These are phyloP conservation scores for Sphagnum magellanicum DNA, from an alignment of 228 moss, liverwort and hornwort genomes.

Conservation along the genomic window DNA sequence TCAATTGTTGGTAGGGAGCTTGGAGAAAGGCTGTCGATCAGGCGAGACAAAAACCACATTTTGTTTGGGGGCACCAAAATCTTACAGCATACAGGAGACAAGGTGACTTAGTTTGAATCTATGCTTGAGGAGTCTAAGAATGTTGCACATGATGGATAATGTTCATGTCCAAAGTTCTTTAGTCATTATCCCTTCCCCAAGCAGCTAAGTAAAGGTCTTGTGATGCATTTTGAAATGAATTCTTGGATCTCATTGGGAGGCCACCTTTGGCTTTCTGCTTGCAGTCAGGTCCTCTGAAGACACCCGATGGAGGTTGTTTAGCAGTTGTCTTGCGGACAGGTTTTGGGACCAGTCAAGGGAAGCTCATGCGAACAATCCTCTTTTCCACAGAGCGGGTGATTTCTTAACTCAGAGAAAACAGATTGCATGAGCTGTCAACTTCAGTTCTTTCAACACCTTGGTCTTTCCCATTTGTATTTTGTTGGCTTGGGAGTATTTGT, in stretches of 20 bases:
- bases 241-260: too few species aligned
- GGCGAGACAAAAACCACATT: constrained; percentile 88
- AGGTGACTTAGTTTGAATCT: constrained; percentile 21
- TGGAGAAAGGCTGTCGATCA: constrained; percentile 70
- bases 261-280: constrained; percentile 17
- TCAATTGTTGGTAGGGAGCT: constrained; percentile 65
- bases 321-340: constrained; percentile 93
- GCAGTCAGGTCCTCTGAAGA: constrained; percentile 57
- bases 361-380: constrained; percentile 96
- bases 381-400: constrained; percentile 92
- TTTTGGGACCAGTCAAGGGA: constrained; percentile 99
- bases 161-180: too few species aligned
- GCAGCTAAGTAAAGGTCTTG: too few species aligned
- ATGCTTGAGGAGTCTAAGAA: too few species aligned
- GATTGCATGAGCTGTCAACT: neutral
- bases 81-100: constrained; percentile 86
- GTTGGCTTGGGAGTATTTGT: too few species aligned
- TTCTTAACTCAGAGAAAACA: neutral
- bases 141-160: too few species aligned
- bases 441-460: neutral
- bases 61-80: constrained; percentile 98
- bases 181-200: too few species aligned
- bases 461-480: neutral
- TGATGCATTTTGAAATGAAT: too few species aligned
- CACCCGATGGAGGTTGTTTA: constrained; percentile 97